Conservation (phyloP, 202 grass and related monocot genomes). For the Panicum virgatum region DNA sequence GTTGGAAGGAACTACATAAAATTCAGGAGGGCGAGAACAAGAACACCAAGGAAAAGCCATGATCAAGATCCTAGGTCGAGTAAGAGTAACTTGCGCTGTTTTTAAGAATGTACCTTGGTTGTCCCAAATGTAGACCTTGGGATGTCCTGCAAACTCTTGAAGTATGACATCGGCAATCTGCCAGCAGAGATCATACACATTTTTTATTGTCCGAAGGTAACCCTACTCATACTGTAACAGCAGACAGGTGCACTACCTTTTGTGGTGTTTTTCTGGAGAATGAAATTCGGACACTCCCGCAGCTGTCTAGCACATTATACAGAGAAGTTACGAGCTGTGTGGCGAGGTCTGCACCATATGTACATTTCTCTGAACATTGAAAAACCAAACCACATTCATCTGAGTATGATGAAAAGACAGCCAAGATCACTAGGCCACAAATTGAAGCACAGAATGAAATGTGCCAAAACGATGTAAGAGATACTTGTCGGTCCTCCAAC, state of each 20-base stretch:
- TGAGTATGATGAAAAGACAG: background rate
- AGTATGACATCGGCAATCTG: slow-evolving; percentile 67
- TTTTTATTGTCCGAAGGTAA: too few species aligned
- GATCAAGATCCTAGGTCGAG: background rate
- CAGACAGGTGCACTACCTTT: slow-evolving; percentile 46
- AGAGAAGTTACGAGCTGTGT: slow-evolving; percentile 63
- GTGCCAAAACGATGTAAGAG: too few species aligned
- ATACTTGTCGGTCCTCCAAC: slow-evolving; percentile 80
- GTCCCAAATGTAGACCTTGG: slow-evolving; percentile 83
- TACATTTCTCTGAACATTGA: slow-evolving; percentile 66
- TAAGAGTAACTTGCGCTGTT: background rate
- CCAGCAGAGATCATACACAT: background rate
- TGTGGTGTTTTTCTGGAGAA: slow-evolving; percentile 77
- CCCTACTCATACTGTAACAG: too few species aligned
- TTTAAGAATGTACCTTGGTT: slow-evolving; percentile 62
- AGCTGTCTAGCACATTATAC: slow-evolving; percentile 70
- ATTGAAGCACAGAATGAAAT: too few species aligned
- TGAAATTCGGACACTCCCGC: slow-evolving; percentile 82
- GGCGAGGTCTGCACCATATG: slow-evolving; percentile 71
- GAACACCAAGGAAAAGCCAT: too few species aligned
- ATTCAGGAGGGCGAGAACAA: too few species aligned
- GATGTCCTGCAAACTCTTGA: slow-evolving; percentile 62
- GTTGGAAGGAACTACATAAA: too few species aligned
- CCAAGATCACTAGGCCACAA: too few species aligned
- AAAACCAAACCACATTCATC: slow-evolving; percentile 4